Conservation (phyloP, 208 protist species). For the Porcisia hertigi region DNA sequence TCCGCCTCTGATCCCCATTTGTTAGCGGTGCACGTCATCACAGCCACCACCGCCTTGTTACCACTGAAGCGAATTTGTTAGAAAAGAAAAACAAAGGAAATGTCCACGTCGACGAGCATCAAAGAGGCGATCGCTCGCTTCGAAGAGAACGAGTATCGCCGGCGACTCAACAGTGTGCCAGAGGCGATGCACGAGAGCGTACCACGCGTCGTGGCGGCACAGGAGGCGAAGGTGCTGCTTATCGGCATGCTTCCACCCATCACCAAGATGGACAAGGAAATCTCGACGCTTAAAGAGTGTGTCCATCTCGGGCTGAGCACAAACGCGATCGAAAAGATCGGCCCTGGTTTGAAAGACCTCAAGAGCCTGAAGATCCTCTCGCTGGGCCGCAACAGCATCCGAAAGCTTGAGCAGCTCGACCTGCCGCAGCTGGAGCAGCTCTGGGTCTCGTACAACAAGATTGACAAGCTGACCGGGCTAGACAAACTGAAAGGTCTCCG, state of each 20-base stretch:
- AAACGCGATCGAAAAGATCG: slow-evolving; percentile 95
- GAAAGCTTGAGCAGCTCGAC: slow-evolving; percentile 96
- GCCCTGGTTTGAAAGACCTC: slow-evolving; percentile 88
- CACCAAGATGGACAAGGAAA: slow-evolving; percentile 94
- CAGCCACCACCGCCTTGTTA: too few relatives aligned
- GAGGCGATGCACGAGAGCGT: slow-evolving; percentile 58
- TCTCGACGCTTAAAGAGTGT: slow-evolving; percentile 84
- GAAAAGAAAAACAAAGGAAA: slow-evolving; percentile 6
- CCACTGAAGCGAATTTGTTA: too few relatives aligned
- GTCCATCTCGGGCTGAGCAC: slow-evolving; percentile 93
- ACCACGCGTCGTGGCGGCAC: slow-evolving; percentile 70
- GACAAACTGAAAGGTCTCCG: slow-evolving; percentile 93
- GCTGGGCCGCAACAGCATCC: slow-evolving; percentile 94
- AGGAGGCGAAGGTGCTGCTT: slow-evolving; percentile 84
- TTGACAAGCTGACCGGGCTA: slow-evolving; percentile 93
- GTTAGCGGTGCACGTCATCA: too few relatives aligned
- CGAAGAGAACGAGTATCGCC: slow-evolving; percentile 76
- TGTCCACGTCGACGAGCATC: slow-evolving; percentile 60
- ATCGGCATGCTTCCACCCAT: slow-evolving; percentile 92
- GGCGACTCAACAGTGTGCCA: slow-evolving; percentile 38
- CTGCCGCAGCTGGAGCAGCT: slow-evolving; percentile 93
- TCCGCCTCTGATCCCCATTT: too few relatives aligned
- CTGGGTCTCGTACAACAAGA: slow-evolving; percentile 96
- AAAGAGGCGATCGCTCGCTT: slow-evolving; percentile 86
- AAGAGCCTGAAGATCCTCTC: slow-evolving; percentile 94